phyloP scores from a whole-genome alignment of 257 asterid genomes.

The Striga asiatica region DNA sequence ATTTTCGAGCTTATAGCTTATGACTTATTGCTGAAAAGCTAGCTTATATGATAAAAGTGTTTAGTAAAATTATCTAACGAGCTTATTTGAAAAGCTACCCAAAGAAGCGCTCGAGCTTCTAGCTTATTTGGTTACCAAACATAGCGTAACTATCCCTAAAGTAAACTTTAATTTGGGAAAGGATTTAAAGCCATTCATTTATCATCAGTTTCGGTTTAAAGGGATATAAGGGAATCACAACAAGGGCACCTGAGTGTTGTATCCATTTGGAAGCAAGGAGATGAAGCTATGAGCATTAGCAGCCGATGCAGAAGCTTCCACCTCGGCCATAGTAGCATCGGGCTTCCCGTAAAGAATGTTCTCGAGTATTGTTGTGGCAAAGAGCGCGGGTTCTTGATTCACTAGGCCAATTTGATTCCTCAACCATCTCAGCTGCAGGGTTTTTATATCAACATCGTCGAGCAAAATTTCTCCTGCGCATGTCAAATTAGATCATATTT shows the following conservation, averaged over 20 bases:
- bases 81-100: too few species aligned
- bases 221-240: not conserved
- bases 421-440: slow-evolving; percentile 79
- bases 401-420: slow-evolving; percentile 92
- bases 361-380: slow-evolving; percentile 93
- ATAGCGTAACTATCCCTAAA: not conserved
- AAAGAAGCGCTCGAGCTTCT: too few species aligned
- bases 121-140: too few species aligned
- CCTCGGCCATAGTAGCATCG: slow-evolving; percentile 84
- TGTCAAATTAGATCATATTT: not conserved
- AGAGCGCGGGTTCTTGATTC: slow-evolving; percentile 98
- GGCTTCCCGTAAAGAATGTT: slow-evolving; percentile 91
- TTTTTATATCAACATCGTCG: slow-evolving; percentile 73
- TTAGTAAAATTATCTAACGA: too few species aligned
- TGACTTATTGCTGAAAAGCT: too few species aligned
- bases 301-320: slow-evolving; percentile 88
- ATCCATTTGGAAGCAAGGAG: slow-evolving; percentile 86
- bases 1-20: too few species aligned
- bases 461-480: slow-evolving; percentile 73
- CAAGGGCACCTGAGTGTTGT: slow-evolving; percentile 66
- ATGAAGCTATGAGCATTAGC: slow-evolving; percentile 93
- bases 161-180: not conserved
- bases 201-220: too few species aligned
- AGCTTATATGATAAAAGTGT: too few species aligned
- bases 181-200: not conserved